Base-by-base conservation (phyloP, 257 asterid genomes). In the Ocimum tenuiflorum region DNA sequence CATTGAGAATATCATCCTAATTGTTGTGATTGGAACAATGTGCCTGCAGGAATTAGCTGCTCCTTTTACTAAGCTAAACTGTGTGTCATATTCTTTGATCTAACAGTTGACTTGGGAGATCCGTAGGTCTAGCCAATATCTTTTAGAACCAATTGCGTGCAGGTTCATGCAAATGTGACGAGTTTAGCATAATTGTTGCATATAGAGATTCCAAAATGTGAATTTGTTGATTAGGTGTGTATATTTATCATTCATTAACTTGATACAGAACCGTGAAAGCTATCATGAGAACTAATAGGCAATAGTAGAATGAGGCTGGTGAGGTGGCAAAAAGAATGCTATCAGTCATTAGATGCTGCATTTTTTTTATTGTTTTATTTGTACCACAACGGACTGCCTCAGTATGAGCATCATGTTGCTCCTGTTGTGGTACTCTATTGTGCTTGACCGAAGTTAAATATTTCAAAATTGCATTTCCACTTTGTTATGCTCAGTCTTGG, bases 141-240 rank as follows among this genome's bases (percentile, higher is more conserved):
- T 74, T 55, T 6, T 14, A 36, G 17, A 45, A 17, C 56, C 8
- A 52, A 60, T 48, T 68, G 18, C 24, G 29, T 68, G n/a, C 42
- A 29, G 20, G 50, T 73, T 67, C 43, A 24, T 60, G 73, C 17
- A 23, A 14, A 68, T 58, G 35, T 46, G 58, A 24, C 39, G 9
- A n/a, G 41, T 36, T 54, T 60, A 13, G 31, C 9, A 15, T 68
- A 15, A 10, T 56, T 18, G 11, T 8, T 51, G 15, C 22, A 51
- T 61, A 22, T 22, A 14, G 41, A 8, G 67, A 11, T 47, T 11
- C 52, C 41, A 7, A 42, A 39, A 29, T 45, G 53, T 19, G 67
- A 51, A 13, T n/a, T 10, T 45, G 39, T 15, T 38, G 31, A 27
- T 27, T 27, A 27, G 31, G 31, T 27, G 31, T 27, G 31, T 27